Evolutionary conservation across 129 eudicot species (phyloP).

Genomic region (Arctium minus): DNA sequence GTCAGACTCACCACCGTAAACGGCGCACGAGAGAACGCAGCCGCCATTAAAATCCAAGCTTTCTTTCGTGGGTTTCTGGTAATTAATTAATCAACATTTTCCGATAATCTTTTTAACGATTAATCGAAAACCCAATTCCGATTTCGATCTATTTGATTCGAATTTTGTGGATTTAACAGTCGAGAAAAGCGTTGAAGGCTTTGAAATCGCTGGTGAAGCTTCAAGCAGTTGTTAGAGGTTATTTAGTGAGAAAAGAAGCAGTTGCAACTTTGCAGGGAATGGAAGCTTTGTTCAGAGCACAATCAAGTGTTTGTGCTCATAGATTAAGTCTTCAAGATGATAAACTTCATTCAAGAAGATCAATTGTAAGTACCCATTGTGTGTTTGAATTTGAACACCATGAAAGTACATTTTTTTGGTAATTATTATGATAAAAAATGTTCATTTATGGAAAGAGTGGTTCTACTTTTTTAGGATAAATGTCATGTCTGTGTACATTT

Average conservation of each 20-base stretch:
- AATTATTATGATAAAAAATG: background rate
- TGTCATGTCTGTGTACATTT: background rate
- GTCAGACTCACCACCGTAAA: slow-evolving; percentile 50
- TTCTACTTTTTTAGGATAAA: no score
- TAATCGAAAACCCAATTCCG: background rate
- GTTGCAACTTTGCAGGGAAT: slow-evolving; percentile 60
- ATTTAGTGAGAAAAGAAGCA: slow-evolving; percentile 75
- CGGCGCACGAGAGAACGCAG: slow-evolving; percentile 37
- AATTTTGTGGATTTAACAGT: slow-evolving; percentile 39
- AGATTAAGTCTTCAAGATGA: slow-evolving; percentile 24
- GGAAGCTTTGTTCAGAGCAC: slow-evolving; percentile 84
- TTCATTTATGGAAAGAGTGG: no score
- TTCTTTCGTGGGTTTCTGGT: slow-evolving; percentile 75
- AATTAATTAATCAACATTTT: background rate
- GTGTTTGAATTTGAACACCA: background rate
- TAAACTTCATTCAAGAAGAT: slow-evolving; percentile 24
- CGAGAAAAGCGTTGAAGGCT: slow-evolving; percentile 82
- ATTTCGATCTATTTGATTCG: background rate
- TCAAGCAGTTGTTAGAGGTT: slow-evolving; percentile 87
- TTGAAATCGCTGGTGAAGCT: slow-evolving; percentile 85
- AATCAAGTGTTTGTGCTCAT: slow-evolving; percentile 72
- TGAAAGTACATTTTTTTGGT: background rate
- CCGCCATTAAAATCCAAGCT: slow-evolving; percentile 71
- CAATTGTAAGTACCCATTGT: slow-evolving; percentile 27
- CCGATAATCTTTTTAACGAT: background rate